These are phyloP conservation scores for Colletotrichum navitas DNA, from an alignment of 2,329 filamentous ascomycete species.

Conservation along the genomic window DNA sequence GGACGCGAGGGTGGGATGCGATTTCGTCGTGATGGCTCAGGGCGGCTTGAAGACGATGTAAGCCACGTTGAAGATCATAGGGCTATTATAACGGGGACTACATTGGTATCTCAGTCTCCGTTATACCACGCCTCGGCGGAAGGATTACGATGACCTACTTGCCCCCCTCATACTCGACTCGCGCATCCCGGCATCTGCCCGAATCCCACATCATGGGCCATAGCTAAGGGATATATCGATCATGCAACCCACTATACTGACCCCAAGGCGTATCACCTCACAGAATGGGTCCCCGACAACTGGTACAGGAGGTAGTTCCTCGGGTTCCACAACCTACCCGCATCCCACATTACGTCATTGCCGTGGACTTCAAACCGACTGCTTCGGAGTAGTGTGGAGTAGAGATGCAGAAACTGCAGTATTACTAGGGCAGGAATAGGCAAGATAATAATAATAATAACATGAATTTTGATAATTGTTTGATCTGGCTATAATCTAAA, in stretches of 20 bases:
- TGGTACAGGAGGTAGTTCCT: background rate
- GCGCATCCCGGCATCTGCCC: background rate
- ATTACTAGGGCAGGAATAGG: background rate
- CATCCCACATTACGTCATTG: conserved; percentile 31
- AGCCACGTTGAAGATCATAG: too few species aligned
- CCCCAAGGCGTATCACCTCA: too few species aligned
- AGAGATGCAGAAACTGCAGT: background rate
- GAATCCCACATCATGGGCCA: too few species aligned
- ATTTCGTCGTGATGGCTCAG: too few species aligned
- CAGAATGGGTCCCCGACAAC: background rate
- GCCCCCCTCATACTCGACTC: background rate
- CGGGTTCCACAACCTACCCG: conserved; percentile 26
- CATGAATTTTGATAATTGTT: background rate
- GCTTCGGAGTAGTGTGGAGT: background rate
- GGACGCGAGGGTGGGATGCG: too few species aligned
- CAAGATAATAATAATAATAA: background rate
- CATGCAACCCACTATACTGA: too few species aligned
- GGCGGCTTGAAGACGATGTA: too few species aligned
- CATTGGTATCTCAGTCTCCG: background rate
- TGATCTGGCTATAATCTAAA: background rate
- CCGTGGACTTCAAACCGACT: background rate
- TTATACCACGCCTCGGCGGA: background rate
- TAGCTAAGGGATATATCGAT: too few species aligned
- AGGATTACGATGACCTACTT: background rate
- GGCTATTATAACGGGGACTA: too few species aligned